A percentile compares a stretch with the other conserved stretches of the same genome.
These are phyloP conservation scores for Eragrostis nindensis DNA, from an alignment of 176 grass and related monocot species.

Conservation along the genomic window DNA sequence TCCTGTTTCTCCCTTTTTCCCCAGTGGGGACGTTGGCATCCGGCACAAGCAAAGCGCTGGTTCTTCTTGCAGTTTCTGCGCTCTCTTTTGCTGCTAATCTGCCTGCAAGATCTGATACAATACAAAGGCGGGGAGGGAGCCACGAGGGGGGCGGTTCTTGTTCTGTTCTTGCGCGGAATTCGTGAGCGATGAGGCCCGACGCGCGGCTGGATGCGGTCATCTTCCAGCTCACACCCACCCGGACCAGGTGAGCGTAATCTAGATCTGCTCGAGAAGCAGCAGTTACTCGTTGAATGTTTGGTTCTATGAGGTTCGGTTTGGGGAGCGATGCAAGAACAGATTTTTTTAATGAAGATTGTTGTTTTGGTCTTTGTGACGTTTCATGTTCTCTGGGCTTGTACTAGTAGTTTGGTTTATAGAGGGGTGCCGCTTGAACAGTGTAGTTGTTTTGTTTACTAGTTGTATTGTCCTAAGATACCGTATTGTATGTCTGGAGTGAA, in stretches of 20 bases:
- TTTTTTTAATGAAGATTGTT: constrained; percentile 8
- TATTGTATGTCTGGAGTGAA: neutral
- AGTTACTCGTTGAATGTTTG: neutral
- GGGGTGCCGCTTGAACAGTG: neutral
- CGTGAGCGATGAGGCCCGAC: constrained; percentile 70
- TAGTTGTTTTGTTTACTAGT: constrained; percentile 7
- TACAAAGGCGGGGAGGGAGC: neutral
- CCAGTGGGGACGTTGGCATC: constrained; percentile 49
- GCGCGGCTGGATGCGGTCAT: constrained; percentile 76
- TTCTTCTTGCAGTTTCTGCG: constrained; percentile 48
- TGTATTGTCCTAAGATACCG: neutral
- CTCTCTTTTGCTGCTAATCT: constrained; percentile 10
- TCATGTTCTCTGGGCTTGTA: neutral
- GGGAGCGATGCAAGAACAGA: neutral
- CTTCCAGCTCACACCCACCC: constrained; percentile 93
- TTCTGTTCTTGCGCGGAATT: constrained; percentile 22
- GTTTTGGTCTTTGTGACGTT: neutral
- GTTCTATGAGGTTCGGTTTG: constrained; percentile 12
- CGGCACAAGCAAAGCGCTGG: constrained; percentile 43
- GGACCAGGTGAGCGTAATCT: constrained; percentile 69
- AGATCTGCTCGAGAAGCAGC: constrained; percentile 40
- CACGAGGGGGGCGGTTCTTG: neutral
- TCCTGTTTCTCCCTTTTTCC: constrained; percentile 43
- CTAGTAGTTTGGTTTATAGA: neutral
- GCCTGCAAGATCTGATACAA: constrained; percentile 48